Conservation (phyloP, 768 basidiomycete species). For the Podaxis sp. region DNA sequence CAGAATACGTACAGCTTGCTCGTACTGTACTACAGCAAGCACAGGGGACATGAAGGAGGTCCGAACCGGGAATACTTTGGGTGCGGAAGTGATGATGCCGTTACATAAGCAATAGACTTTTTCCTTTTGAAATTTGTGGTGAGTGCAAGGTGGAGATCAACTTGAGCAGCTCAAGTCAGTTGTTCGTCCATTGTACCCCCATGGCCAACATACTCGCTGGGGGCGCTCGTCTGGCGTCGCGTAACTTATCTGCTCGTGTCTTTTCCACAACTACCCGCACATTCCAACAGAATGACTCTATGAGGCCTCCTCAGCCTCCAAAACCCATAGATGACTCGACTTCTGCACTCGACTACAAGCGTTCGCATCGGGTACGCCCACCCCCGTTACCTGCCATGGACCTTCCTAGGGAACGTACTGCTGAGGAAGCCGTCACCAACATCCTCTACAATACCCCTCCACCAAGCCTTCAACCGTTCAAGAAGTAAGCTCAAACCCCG, state of each 20-base stretch:
- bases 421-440: conserved; percentile 96
- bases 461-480: conserved; percentile 87
- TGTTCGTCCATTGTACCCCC: conserved; percentile 14
- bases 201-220: conserved; percentile 32
- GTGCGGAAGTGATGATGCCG: not conserved
- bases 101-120: conserved; percentile 20
- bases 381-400: conserved; percentile 87
- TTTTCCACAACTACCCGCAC: conserved; percentile 37
- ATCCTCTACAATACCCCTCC: conserved; percentile 97
- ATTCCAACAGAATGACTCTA: conserved; percentile 27
- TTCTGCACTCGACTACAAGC: conserved; percentile 92
- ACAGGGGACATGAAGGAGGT: conserved; percentile 1
- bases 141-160: conserved; percentile 7
- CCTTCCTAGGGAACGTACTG: conserved; percentile 77
- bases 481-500: conserved; percentile 59
- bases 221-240: conserved; percentile 31
- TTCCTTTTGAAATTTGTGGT: conserved; percentile 6
- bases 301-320: conserved; percentile 64
- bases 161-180: not conserved
- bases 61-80: not conserved
- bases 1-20: conserved; percentile 68
- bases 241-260: conserved; percentile 31
- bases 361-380: conserved; percentile 63
- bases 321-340: conserved; percentile 90
- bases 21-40: conserved; percentile 54